phyloP scores from a whole-genome alignment of 257 asterid species.

The Ligustrum vulgare region DNA sequence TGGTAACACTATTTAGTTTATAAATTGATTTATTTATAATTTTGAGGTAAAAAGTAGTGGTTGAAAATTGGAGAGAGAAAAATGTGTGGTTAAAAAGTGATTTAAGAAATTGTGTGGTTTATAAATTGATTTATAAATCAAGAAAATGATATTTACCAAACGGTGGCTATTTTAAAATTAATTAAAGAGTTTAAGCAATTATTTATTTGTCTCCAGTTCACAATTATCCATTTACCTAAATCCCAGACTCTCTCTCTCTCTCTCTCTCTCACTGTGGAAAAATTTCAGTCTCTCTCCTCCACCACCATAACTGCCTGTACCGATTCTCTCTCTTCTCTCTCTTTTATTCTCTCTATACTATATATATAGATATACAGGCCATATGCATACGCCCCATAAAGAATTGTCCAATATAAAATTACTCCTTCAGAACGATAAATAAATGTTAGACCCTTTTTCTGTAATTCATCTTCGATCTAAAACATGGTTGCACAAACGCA shows the following conservation, averaged over 20 bases:
- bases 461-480: slow-evolving; percentile 36
- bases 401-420: not conserved
- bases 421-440: slow-evolving; percentile 31
- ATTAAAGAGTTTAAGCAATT: too few species aligned
- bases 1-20: too few species aligned
- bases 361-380: not conserved
- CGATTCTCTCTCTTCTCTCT: slow-evolving; percentile 4
- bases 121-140: too few species aligned
- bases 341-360: not conserved
- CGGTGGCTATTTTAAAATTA: too few species aligned
- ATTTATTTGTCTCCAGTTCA: not conserved
- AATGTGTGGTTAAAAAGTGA: too few species aligned
- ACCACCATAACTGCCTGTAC: not conserved
- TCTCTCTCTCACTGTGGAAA: not conserved
- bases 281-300: not conserved
- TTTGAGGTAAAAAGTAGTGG: too few species aligned
- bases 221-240: slow-evolving; percentile 4
- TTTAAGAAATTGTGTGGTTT: too few species aligned
- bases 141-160: too few species aligned
- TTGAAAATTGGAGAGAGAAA: too few species aligned
- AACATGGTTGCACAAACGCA: slow-evolving; percentile 55
- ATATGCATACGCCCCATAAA: not conserved
- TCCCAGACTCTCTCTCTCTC: not conserved
- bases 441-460: slow-evolving; percentile 50
- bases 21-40: too few species aligned